Percentiles rank a stretch among this genome's conserved stretches.
phyloP scores from a whole-genome alignment of 257 asterid genomes.

The Coffea eugenioides region DNA sequence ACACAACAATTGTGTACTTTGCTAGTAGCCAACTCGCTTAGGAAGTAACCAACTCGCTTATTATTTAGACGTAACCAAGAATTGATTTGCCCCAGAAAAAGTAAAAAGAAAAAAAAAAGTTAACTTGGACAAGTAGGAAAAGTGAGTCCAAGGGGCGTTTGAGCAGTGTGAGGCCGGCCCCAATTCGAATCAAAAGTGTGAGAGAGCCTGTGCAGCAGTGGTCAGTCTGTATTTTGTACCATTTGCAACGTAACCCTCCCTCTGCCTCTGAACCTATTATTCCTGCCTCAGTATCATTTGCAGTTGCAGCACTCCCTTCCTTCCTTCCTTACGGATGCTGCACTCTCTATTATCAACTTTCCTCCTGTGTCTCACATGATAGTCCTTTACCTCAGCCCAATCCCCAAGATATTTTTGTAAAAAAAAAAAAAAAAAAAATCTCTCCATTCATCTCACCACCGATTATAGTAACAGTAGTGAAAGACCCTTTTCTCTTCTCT shows the following conservation, averaged over 20 bases:
- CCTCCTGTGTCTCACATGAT: slow-evolving; percentile 3
- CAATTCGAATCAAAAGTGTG: background rate
- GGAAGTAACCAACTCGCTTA: no score
- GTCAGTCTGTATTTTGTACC: slow-evolving; percentile 12
- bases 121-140: no score
- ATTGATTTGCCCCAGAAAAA: no score
- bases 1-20: no score
- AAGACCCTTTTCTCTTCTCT: background rate
- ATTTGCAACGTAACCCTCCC: background rate
- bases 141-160: background rate
- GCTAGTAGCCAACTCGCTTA: no score
- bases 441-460: background rate
- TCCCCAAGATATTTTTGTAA: background rate
- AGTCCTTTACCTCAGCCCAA: background rate
- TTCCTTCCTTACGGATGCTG: no score
- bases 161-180: background rate
- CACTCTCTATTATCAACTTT: background rate
- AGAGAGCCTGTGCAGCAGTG: background rate
- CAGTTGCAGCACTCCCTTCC: no score
- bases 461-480: no score
- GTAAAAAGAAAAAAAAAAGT: no score
- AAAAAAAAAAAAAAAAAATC: background rate
- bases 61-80: no score
- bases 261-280: background rate
- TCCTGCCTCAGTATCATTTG: no score